phyloP scores from a whole-genome alignment of 1,284 basidiomycete genomes.

The Polyporus tsugae region DNA sequence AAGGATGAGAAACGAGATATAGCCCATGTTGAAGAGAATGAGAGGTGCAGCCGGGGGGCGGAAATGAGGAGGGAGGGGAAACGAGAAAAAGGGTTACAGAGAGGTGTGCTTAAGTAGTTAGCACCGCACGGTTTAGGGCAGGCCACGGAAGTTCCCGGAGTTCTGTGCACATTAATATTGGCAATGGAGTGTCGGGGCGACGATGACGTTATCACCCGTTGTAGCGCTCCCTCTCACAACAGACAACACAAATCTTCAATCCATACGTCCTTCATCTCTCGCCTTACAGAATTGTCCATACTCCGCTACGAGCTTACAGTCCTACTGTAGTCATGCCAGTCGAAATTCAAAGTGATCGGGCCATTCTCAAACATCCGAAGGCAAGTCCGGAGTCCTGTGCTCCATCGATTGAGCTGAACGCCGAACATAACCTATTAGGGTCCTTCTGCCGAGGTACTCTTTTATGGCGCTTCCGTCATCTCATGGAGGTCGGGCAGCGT shows the following conservation, averaged over 20 bases:
- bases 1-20: not conserved
- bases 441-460: slow-evolving; percentile 71
- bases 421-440: slow-evolving; percentile 61
- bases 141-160: slow-evolving; percentile 10
- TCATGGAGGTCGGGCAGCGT: slow-evolving; percentile 70
- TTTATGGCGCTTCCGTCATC: slow-evolving; percentile 85
- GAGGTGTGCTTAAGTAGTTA: slow-evolving; percentile 13
- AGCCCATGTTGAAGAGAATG: slow-evolving; percentile 5
- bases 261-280: not conserved
- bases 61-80: slow-evolving; percentile 8
- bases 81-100: not conserved
- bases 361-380: slow-evolving; percentile 59
- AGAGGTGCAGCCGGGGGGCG: slow-evolving; percentile 12
- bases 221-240: not conserved
- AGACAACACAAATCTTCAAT: not conserved
- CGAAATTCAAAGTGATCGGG: slow-evolving; percentile 46
- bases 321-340: slow-evolving; percentile 55
- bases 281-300: not conserved
- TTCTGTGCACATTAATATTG: not conserved
- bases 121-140: slow-evolving; percentile 30
- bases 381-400: slow-evolving; percentile 44
- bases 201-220: slow-evolving; percentile 12
- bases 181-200: not conserved
- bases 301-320: not conserved
- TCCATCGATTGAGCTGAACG: slow-evolving; percentile 10